These are phyloP conservation scores for Crucibulum laeve DNA, from an alignment of 768 basidiomycete genomes.

Conservation along the genomic window DNA sequence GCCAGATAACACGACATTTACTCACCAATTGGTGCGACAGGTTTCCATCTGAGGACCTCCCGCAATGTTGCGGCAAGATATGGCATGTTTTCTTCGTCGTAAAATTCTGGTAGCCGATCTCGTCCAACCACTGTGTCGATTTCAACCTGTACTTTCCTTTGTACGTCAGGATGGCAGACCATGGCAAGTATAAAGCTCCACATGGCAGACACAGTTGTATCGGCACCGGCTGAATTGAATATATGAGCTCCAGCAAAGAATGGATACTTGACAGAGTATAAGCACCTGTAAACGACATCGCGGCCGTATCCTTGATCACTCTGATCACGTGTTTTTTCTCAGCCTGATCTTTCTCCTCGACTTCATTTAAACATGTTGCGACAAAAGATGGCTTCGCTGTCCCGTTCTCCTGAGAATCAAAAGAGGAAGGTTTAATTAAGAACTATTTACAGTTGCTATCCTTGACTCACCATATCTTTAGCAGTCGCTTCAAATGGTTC, in stretches of 20 bases:
- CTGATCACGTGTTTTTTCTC: slow-evolving; percentile 13
- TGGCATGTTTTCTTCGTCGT: slow-evolving; percentile 29
- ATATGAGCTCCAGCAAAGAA: slow-evolving; percentile 6
- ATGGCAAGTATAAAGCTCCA: slow-evolving; percentile 33
- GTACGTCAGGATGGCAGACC: slow-evolving; percentile 32
- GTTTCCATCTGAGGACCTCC: slow-evolving; percentile 31
- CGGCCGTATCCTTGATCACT: slow-evolving; percentile 33
- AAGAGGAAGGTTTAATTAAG: not conserved
- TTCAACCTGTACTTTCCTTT: slow-evolving; percentile 32
- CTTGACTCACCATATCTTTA: slow-evolving; percentile 18
- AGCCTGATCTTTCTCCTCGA: slow-evolving; percentile 13
- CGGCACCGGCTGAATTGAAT: slow-evolving; percentile 18
- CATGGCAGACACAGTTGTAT: slow-evolving; percentile 21
- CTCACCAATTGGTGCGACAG: slow-evolving; percentile 24
- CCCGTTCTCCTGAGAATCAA: slow-evolving; percentile 8
- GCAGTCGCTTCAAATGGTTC: slow-evolving; percentile 26
- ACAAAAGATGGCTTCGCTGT: slow-evolving; percentile 12
- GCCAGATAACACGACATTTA: not conserved
- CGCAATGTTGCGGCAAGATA: slow-evolving; percentile 31
- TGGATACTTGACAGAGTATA: not conserved
- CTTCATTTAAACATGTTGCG: slow-evolving; percentile 14
- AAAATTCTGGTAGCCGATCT: slow-evolving; percentile 31
- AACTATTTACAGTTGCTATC: not conserved
- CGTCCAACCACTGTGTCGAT: slow-evolving; percentile 31
- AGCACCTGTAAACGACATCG: slow-evolving; percentile 28